Base-by-base conservation (phyloP, 352 stramenopile species). In the Phytophthora pini region DNA sequence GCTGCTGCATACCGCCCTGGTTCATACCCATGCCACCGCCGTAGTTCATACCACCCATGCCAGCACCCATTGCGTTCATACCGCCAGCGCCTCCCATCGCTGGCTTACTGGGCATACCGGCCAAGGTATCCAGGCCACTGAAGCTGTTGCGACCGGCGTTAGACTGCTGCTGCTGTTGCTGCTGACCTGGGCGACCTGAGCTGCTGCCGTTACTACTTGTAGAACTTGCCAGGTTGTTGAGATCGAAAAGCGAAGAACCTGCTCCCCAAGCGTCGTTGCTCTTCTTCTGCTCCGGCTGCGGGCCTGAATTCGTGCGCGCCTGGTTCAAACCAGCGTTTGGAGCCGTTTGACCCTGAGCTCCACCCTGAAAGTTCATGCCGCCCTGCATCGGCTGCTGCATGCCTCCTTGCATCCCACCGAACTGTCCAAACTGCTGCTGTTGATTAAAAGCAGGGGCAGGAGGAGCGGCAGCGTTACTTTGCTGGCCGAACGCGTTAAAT, bases 241-340 rank as follows among this genome's bases (percentile, higher is more conserved):
- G 68, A 56, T 94, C 74, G 13, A 93, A 90, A 12, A 94, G 65
- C 45, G 77, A 88, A 0, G 86, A 94, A 8, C 86, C 86, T 67
- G 86, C 86, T 46, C 86, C 86, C 86, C 86, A 94, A 4, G 86
- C 86, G 46, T 94, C 86, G 49, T 85, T 91, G 29, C 78, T 80
- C 59, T 82, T 78, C 40, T 75, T 81, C n/a, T 89, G 74, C 46
- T 70, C 66, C n/a, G 55, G 56, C 26, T 68, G 68, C 9, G 70
- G 50, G 22, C 53, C 65, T n/a, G 65, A 68, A 36, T 65, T 79
- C 26, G 67, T 74, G 59, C 61, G 70, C 20, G 63, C 52, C 36
- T 72, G 68, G 29, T 26, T 62, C 24, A 68, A 59, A n/a, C 67
- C 58, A 27, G 79, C 34, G 61, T 88, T 89, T 5, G 79, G 88